Conservation (phyloP, 441 rosid species). For the Mallotus repandus region DNA sequence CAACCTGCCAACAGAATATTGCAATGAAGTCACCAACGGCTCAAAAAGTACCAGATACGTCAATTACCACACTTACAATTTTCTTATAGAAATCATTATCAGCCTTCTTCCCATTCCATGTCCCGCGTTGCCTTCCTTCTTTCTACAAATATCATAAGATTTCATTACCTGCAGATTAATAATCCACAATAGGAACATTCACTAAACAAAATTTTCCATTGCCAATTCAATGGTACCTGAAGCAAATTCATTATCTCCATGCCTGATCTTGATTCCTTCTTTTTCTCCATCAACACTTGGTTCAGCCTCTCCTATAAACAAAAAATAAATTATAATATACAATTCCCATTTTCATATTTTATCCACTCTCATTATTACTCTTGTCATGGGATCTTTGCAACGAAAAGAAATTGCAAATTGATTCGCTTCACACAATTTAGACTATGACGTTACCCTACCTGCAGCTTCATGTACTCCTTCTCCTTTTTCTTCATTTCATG, state of each 20-base stretch:
- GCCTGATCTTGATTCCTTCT: slow-evolving; percentile 96
- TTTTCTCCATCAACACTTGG: slow-evolving; percentile 94
- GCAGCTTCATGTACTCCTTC: slow-evolving; percentile 94
- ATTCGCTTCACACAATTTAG: slow-evolving; percentile 13
- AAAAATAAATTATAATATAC: background rate
- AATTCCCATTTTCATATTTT: no score
- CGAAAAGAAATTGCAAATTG: background rate
- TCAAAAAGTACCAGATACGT: slow-evolving; percentile 10
- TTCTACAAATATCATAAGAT: slow-evolving; percentile 46
- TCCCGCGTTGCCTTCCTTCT: slow-evolving; percentile 99
- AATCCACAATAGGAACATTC: background rate
- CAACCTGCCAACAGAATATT: slow-evolving; percentile 58
- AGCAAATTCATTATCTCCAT: slow-evolving; percentile 99
- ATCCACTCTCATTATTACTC: background rate
- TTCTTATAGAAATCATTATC: slow-evolving; percentile 95
- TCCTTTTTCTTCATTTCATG: slow-evolving; percentile 99
- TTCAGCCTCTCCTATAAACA: slow-evolving; percentile 78
- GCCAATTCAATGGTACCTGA: slow-evolving; percentile 44
- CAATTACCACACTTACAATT: slow-evolving; percentile 54
- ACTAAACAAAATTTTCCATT: background rate
- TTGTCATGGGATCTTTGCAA: background rate
- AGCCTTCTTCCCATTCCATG: slow-evolving; percentile 98
- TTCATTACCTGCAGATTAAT: slow-evolving; percentile 14
- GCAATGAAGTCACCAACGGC: slow-evolving; percentile 14
- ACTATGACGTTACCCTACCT: slow-evolving; percentile 44